These are phyloP conservation scores for Jamesozyma gamospora DNA, from an alignment of 805 yeast genomes.

Conservation along the genomic window DNA sequence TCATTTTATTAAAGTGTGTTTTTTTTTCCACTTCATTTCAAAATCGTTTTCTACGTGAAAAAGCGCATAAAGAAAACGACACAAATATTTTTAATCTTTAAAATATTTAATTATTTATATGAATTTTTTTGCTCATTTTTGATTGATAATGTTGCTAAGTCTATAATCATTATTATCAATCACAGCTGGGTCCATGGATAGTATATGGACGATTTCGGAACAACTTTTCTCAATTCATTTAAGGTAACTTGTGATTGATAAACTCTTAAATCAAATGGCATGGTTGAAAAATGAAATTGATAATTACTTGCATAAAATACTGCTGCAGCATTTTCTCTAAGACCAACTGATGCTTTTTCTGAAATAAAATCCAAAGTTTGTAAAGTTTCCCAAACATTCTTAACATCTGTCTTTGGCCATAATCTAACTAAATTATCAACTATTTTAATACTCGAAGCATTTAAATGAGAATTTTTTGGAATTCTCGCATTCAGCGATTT, in stretches of 20 bases:
- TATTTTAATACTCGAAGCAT: conserved; percentile 21
- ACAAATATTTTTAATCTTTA: too few relatives aligned
- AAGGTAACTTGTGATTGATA: conserved; percentile 43
- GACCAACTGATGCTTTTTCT: conserved; percentile 36
- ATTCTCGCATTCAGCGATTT: conserved; percentile 34
- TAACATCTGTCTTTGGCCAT: conserved; percentile 53
- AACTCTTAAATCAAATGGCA: conserved; percentile 36
- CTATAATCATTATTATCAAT: not conserved
- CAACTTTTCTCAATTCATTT: conserved; percentile 36
- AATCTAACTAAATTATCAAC: conserved; percentile 36
- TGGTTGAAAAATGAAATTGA: conserved; percentile 31
- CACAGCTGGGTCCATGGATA: conserved; percentile 28
- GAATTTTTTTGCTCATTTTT: too few relatives aligned
- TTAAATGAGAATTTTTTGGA: conserved; percentile 24
- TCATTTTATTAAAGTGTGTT: too few relatives aligned
- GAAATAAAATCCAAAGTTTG: conserved; percentile 44
- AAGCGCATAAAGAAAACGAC: too few relatives aligned
- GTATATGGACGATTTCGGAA: conserved; percentile 24
- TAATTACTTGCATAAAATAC: conserved; percentile 32
- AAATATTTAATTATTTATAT: too few relatives aligned
- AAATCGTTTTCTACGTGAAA: too few relatives aligned
- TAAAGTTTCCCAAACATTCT: conserved; percentile 66
- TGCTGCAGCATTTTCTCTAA: conserved; percentile 32
- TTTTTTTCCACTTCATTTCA: too few relatives aligned
- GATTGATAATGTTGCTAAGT: too few relatives aligned